Evolutionary conservation across 78 protist species (phyloP).

Genomic region (Protostelium mycophagum): DNA sequence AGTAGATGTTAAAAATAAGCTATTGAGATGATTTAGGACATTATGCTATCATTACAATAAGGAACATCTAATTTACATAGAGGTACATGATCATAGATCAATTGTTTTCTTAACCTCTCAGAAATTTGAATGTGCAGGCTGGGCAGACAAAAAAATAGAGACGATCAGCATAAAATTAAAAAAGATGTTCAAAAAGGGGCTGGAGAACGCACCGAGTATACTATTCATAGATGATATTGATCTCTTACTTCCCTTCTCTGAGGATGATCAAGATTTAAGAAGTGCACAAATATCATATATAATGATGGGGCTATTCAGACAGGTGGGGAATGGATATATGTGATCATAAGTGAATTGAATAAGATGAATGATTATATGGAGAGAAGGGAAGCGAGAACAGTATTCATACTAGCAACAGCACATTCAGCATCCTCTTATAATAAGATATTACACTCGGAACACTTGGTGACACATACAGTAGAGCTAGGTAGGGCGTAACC

Average conservation of each 20-base stretch:
- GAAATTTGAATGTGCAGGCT: background rate
- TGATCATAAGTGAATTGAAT: background rate
- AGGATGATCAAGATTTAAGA: background rate
- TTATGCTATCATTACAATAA: background rate
- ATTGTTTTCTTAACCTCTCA: too few relatives aligned
- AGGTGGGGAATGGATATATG: background rate
- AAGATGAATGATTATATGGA: background rate
- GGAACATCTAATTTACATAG: background rate
- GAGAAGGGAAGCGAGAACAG: background rate
- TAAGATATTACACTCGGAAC: background rate
- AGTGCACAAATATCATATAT: background rate
- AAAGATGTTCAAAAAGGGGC: background rate
- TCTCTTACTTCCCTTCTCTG: background rate
- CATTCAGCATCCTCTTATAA: background rate
- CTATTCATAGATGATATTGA: background rate
- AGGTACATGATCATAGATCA: background rate
- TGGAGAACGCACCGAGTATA: background rate
- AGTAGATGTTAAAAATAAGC: too few relatives aligned
- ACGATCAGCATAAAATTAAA: too few relatives aligned
- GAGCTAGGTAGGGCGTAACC: background rate
- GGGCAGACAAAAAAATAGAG: background rate
- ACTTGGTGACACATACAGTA: background rate
- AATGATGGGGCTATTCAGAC: background rate
- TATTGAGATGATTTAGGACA: too few relatives aligned
- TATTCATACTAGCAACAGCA: background rate